A percentile compares a stretch with the other conserved stretches of the same genome.
Evolutionary conservation across 1,139 yeast genomes (phyloP).

Genomic region (Hansenula lynferdii): DNA sequence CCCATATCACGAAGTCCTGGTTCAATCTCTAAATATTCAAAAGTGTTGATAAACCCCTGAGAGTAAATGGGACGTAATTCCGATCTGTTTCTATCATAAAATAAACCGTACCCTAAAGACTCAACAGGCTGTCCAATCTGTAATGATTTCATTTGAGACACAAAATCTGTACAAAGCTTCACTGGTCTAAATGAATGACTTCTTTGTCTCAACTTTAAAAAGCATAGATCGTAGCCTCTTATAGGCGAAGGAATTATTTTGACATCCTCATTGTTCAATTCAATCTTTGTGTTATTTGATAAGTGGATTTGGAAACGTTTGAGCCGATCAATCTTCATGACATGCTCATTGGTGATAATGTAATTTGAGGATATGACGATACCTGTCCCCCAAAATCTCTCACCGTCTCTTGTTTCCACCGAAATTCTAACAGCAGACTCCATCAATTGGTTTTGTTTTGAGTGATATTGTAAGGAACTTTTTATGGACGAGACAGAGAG

Average conservation of each 20-base stretch:
- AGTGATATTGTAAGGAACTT: too few species aligned
- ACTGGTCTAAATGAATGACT: constrained; percentile 9
- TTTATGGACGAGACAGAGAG: too few species aligned
- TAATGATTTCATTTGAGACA: constrained; percentile 5
- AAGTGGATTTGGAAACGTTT: constrained; percentile 6
- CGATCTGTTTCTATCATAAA: constrained; percentile 22
- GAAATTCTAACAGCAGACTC: constrained; percentile 21
- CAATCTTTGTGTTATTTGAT: constrained; percentile 5
- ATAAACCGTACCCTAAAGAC: constrained; percentile 57
- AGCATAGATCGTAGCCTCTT: constrained; percentile 33
- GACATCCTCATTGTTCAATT: constrained; percentile 8
- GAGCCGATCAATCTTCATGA: constrained; percentile 22
- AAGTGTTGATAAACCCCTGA: constrained; percentile 21
- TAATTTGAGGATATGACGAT: constrained; percentile 29
- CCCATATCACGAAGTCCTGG: constrained; percentile 29
- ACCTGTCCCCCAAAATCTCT: constrained; percentile 42
- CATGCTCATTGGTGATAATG: constrained; percentile 43
- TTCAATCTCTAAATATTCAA: constrained; percentile 33
- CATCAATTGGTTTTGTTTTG: too few species aligned
- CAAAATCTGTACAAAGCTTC: constrained; percentile 4
- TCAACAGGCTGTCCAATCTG: constrained; percentile 33
- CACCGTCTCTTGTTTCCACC: constrained; percentile 18
- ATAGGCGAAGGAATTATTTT: constrained; percentile 28
- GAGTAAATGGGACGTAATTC: constrained; percentile 15
- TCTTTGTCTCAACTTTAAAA: constrained; percentile 24